Evolutionary conservation across 2,329 filamentous ascomycete genomes (phyloP), one percentile per base, ranked within the genome.

Genomic region (Colletotrichum cereale): DNA sequence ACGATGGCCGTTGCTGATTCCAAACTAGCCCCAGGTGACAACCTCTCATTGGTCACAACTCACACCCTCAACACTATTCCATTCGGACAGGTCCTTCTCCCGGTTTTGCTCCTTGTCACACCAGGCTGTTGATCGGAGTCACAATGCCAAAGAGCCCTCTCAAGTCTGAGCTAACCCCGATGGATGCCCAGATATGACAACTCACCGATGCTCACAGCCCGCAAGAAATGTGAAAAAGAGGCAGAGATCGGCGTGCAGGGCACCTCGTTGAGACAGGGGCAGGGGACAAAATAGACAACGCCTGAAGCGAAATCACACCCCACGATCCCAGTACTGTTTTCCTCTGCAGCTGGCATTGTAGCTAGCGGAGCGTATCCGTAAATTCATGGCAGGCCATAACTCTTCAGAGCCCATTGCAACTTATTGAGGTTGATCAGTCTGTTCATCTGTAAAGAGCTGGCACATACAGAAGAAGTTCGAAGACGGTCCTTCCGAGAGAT

Each of bases 401-500:
- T 21, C 21, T 21, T 29, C 36, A 24, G 34, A 34, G 26, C 26
- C n/a, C 50, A 55, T 31, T 34, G 29, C 14, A 40, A 26, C 34
- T 24, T 26, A 16, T 18, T 26, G 34, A 18, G 26, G 14, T 16
- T 57, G 6, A 57, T 38, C 21, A 14, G 24, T 26, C 34, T 26
- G 40, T 24, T 18, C n/a, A 40, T n/a, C 31, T n/a, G 12, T 16
- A 56, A 38, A 56, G 21, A n/a, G n/a, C 34, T 24, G 53, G 31
- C 21, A 38, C 14, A n/a, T 40, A 21, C 34, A 26, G 14, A 10
- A 38, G 5, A 10, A 38, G 5, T 10, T 26, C n/a, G 8, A 40
- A 29, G 60, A 10, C 34, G 11, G 31, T 57, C n/a, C 40, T 47
- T 16, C 62, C 67, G 67, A 70, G 40, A 66, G 55, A 60, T 70